Percentiles rank a stretch among this genome's conserved stretches.
Conservation (phyloP, 148 eudicot species). For the Rhododendron griersonianum region DNA sequence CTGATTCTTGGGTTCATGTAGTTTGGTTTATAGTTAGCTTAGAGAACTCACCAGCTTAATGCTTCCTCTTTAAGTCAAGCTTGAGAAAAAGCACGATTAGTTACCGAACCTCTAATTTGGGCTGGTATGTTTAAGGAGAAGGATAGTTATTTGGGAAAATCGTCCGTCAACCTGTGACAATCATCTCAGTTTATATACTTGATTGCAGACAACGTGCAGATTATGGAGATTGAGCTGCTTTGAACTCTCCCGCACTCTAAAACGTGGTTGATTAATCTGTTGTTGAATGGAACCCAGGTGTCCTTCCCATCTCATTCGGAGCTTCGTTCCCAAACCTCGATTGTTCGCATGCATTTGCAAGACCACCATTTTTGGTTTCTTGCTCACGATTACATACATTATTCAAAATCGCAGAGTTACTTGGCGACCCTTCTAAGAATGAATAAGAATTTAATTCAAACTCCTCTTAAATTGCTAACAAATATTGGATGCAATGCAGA, state of each 20-base stretch:
- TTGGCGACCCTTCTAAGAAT: background rate
- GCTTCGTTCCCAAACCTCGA: background rate
- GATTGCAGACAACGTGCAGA: background rate
- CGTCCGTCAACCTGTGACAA: background rate
- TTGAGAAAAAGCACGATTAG: background rate
- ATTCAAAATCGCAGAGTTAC: background rate
- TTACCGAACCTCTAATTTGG: background rate
- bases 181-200: background rate
- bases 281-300: background rate
- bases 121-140: background rate
- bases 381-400: background rate
- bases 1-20: background rate
- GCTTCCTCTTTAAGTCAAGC: background rate
- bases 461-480: background rate
- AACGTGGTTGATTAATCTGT: background rate
- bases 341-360: slow-evolving; percentile 1
- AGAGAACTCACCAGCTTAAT: background rate
- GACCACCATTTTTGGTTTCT: background rate
- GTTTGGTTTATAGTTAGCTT: background rate
- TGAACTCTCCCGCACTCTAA: background rate
- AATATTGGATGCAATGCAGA: background rate
- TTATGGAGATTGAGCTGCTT: background rate
- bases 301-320: background rate
- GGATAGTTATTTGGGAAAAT: background rate
- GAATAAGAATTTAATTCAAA: background rate